These are phyloP conservation scores for Cladobotryum mycophilum DNA, from an alignment of 2,329 filamentous ascomycete genomes.

Conservation along the genomic window DNA sequence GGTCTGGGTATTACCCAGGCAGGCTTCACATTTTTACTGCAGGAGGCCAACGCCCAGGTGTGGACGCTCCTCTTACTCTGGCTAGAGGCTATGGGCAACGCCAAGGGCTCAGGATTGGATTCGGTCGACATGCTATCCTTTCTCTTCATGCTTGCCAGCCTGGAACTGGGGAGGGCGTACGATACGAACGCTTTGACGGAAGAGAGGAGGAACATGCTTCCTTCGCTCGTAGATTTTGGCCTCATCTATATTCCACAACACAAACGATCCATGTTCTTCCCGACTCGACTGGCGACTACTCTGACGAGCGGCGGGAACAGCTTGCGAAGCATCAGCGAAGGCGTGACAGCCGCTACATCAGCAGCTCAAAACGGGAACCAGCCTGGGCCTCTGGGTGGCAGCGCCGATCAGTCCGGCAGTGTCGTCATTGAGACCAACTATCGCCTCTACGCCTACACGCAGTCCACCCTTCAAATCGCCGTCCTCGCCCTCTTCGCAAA, in stretches of 20 bases:
- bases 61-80: conserved; percentile 94
- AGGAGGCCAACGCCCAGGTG: conserved; percentile 93
- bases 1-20: conserved; percentile 81
- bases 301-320: conserved; percentile 77
- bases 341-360: conserved; percentile 61
- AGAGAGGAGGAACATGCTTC: conserved; percentile 81
- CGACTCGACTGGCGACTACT: conserved; percentile 88
- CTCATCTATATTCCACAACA: conserved; percentile 69
- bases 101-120: conserved; percentile 61
- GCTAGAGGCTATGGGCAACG: conserved; percentile 69
- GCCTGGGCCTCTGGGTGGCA: conserved; percentile 29
- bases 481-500: conserved; percentile 86
- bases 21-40: conserved; percentile 89
- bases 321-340: conserved; percentile 62
- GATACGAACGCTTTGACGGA: conserved; percentile 76
- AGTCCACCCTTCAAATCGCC: conserved; percentile 87
- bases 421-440: conserved; percentile 98
- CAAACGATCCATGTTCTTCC: conserved; percentile 65
- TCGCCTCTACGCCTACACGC: conserved; percentile 93
- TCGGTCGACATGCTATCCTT: conserved; percentile 93
- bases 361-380: conserved; percentile 33
- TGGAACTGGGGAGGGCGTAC: conserved; percentile 88
- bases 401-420: conserved; percentile 59
- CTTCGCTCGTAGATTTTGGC: conserved; percentile 84
- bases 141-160: conserved; percentile 87